Base-by-base conservation (phyloP, 2,329 filamentous ascomycete species). In the Epichloe sp. region DNA sequence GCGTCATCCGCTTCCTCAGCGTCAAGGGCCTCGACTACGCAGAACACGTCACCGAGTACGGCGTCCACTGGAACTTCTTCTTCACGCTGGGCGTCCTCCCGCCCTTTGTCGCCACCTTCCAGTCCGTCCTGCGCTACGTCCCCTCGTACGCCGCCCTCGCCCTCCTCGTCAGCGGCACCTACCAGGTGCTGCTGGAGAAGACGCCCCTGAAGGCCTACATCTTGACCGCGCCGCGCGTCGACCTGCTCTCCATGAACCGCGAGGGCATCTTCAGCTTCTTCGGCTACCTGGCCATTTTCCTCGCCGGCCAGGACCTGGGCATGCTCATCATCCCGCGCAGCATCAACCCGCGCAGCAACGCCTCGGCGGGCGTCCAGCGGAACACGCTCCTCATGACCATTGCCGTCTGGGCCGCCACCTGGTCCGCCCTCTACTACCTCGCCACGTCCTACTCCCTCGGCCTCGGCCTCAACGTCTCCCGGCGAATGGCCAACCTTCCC, bases 11-110 rank as follows among this genome's bases (percentile, higher is more conserved):
- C 23, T 76, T 97, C 23, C 80, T 88, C 57, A 94, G 83, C 59
- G 90, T 97, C 63, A 98, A 98, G 69, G 87, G 88, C 6, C 73
- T 96, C 34, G 89, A 97, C 64, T 98, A 98, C 64, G 90, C 90
- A 3, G 93, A 98, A 66, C 93, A 98, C 71, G 88, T 96, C 53
- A 89, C 88, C 14, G 93, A 98, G 65, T 98, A 98, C 63, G 93
- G 93, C 43, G 88, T 98, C 10, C 93, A 98, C 67, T 98, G 93
- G 93, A 98, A 98, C 67, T 98, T 98, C 68, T 98, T 98, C 76
- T 97, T 97, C 69, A 98, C 93, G 0, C 75, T 98, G 10, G 90
- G 83, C 5, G 78, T 96, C 46, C 71, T 98, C 23, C 88, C 91
- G 0, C 90, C 90, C 0, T 95, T 95, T 60, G 82, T 95, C 49